phyloP scores from a whole-genome alignment of 495 filamentous ascomycete species.

The Aspergillus kassunensis region DNA sequence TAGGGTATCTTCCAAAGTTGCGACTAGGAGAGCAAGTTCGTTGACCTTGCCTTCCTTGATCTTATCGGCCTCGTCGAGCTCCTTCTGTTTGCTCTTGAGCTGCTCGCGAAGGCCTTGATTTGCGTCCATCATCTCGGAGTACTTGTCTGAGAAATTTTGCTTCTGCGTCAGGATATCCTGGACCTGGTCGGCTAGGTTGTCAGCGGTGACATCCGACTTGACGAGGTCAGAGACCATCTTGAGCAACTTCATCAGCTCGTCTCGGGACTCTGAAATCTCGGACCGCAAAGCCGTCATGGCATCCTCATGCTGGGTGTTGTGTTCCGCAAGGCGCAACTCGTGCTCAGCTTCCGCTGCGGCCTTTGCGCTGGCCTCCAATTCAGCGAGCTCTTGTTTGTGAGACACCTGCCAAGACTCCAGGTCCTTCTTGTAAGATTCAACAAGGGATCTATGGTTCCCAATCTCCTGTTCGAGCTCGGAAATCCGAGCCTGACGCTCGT shows the following conservation, averaged over 20 bases:
- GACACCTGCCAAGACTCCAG: conserved; percentile 50
- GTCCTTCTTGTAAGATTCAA: conserved; percentile 51
- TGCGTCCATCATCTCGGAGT: conserved; percentile 38
- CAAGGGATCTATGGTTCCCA: conserved; percentile 45
- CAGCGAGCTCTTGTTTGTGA: conserved; percentile 50
- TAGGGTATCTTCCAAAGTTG: conserved; percentile 55
- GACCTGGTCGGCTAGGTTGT: conserved; percentile 45
- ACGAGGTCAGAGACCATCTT: conserved; percentile 46
- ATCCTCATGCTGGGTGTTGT: conserved; percentile 54
- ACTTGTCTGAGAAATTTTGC: conserved; percentile 44
- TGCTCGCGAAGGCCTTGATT: conserved; percentile 51
- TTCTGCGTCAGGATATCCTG: conserved; percentile 43
- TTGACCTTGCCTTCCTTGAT: conserved; percentile 44
- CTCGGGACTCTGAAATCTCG: conserved; percentile 66
- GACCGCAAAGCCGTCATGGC: conserved; percentile 58
- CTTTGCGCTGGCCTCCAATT: conserved; percentile 39
- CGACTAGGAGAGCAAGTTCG: conserved; percentile 49
- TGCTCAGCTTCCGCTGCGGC: conserved; percentile 42
- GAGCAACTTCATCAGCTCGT: conserved; percentile 62
- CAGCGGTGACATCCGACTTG: conserved; percentile 44
- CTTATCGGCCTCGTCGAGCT: conserved; percentile 32
- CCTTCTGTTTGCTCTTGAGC: conserved; percentile 45
- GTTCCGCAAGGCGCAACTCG: conserved; percentile 42
- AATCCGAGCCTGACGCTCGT: conserved; percentile 50
- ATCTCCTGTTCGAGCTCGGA: conserved; percentile 57